Base-by-base conservation (phyloP, 805 yeast genomes). In the Nematodospora valgi region DNA sequence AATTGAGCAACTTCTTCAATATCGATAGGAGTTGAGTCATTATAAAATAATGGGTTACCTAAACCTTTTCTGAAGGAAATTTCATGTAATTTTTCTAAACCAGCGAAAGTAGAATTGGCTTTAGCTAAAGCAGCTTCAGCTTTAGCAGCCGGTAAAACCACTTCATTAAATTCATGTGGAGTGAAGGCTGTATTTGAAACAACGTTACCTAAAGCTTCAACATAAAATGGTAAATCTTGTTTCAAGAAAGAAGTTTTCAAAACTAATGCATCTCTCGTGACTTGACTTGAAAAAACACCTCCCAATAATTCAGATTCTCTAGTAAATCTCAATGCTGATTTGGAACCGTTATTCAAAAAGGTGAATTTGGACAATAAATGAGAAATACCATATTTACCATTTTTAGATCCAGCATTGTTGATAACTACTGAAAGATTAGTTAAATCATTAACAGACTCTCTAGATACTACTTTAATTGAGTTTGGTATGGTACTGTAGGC, bases 301-400 rank as follows among this genome's bases (percentile, higher is more conserved):
- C 98, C 98, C 47, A 91, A 73, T 47, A 93, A 77, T 70, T 91
- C 98, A 34, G 89, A 70, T 70, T 93, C 98, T 68, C 98, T 85
- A 56, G 88, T 84, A 55, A 89, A 73, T 71, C 98, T 85, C 59
- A 93, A 74, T 16, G 93, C 96, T 13, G 96, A 83, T 63, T 87
- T 86, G 51, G 78, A 62, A 43, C 72, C 72, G 38, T 96, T 87
- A 74, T 84, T 82, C 58, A 83, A 78, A 72, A 83, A 93, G 52
- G 82, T 82, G 63, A 79, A 88, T 63, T 87, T 78, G 54, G 91
- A 77, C 54, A 89, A 74, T 46, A 88, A 67, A 64, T 91, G 97
- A 29, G 97, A 73, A 48, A 83, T 66, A 67, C 98, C 98, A 38
- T 89, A 81, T 47, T 72, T 64, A 33, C 74, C 70, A 32, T 73